Base-by-base conservation (phyloP, 768 basidiomycete species). In the Russula sp. region DNA sequence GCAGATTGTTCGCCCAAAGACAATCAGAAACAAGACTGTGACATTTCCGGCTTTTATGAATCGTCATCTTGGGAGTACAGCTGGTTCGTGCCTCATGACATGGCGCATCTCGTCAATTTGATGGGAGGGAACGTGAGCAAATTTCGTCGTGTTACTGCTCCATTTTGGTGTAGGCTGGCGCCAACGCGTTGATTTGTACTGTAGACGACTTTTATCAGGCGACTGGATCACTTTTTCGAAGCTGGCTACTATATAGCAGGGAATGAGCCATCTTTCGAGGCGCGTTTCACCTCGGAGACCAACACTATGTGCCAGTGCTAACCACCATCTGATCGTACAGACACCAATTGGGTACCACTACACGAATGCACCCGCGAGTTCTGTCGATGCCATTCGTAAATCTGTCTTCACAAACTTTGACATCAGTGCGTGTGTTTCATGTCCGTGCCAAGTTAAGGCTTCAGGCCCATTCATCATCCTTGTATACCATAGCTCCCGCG, bases 191-290 rank as follows among this genome's bases (percentile, higher is more conserved):
- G 34, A 36, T 10, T 10, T 11, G 13, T 36, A 10, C 13, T 51
- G 54, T 56, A 70, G 61, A 46, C 68, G 0, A 85, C 85, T 0
- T 88, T 88, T 68, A 72, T 85, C n/a, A 80, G 82, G 40, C 81
- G 86, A 42, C 75, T 88, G 34, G 79, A 88, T 68, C 84, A 87
- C 73, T 87, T 87, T 78, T 88, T 89, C 72, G 75, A 83, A 28
- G 80, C 76, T 54, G 85, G 83, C 5, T 87, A 85, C 70, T 88
- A 82, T 68, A 76, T 78, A 28, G 79, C 84, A 18, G 84, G 84
- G 30, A 88, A 89, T 69, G 86, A 87, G 71, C 86, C 86, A 7
- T 87, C 86, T 4, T 89, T 87, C 80, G 84, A 85, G 73, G 84
- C 81, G 24, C 9, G 76, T 73, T 42, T 11, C 3, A 5, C n/a